These are phyloP conservation scores for Pseudopithomyces chartarum DNA, from an alignment of 2,329 filamentous ascomycete genomes.

Conservation along the genomic window DNA sequence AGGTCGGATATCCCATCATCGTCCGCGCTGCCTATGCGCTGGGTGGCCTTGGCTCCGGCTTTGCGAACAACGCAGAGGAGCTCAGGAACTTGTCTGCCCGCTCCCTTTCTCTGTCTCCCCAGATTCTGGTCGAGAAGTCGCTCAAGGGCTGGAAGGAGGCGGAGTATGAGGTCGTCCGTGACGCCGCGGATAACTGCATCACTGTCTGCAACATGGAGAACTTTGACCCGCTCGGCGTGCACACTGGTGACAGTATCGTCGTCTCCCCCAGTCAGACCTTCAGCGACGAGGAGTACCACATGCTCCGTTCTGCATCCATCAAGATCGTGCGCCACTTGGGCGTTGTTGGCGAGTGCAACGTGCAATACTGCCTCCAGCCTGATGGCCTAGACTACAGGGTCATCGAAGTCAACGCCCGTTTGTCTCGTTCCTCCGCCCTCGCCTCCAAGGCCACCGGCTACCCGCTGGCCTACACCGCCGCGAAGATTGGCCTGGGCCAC, in stretches of 20 bases:
- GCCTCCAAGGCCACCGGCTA: slow-evolving; percentile 98
- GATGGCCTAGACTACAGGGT: slow-evolving; percentile 98
- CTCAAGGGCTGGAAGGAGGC: slow-evolving; percentile 99
- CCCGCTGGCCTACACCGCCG: slow-evolving; percentile 93
- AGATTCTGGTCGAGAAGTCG: slow-evolving; percentile 97
- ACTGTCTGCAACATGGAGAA: slow-evolving; percentile 99
- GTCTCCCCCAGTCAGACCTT: slow-evolving; percentile 96
- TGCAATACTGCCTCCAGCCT: slow-evolving; percentile 95
- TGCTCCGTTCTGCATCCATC: slow-evolving; percentile 96
- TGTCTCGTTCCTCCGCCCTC: slow-evolving; percentile 94
- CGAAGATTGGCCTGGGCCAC: slow-evolving; percentile 97
- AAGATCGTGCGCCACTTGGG: slow-evolving; percentile 98
- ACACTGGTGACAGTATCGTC: slow-evolving; percentile 98
- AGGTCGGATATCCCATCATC: slow-evolving; percentile 95
- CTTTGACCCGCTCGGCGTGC: slow-evolving; percentile 95
- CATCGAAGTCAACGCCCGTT: slow-evolving; percentile 98
- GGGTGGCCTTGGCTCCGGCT: slow-evolving; percentile 93
- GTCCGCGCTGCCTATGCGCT: slow-evolving; percentile 96
- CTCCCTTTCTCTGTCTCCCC: slow-evolving; percentile 89
- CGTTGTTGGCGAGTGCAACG: slow-evolving; percentile 98
- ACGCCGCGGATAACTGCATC: slow-evolving; percentile 98
- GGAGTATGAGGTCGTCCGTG: slow-evolving; percentile 97
- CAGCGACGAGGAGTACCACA: slow-evolving; percentile 98
- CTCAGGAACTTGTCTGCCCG: slow-evolving; percentile 90
- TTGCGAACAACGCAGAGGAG: slow-evolving; percentile 92